phyloP scores from a whole-genome alignment of 73 alveolate genomes.

The Paramecium primaurelia region DNA sequence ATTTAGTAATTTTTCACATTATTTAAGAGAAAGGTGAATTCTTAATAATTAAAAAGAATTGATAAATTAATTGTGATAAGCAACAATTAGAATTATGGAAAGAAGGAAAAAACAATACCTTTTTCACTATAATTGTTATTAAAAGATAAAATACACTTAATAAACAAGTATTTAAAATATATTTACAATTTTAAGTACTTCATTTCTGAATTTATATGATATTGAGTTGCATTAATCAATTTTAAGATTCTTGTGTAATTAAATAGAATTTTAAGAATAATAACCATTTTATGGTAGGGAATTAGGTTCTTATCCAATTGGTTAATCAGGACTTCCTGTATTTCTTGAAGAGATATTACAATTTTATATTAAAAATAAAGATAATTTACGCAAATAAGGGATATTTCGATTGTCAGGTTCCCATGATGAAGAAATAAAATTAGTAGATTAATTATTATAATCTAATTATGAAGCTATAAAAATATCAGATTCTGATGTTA shows the following conservation, averaged over 20 bases:
- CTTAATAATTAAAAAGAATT: neutral
- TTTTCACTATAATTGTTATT: neutral
- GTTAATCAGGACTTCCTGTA: neutral
- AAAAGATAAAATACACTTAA: neutral
- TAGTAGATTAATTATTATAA: neutral
- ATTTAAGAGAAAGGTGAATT: neutral
- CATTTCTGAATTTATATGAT: neutral
- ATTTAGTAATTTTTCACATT: neutral
- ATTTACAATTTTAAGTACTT: neutral
- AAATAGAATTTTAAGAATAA: neutral
- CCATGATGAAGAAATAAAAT: neutral
- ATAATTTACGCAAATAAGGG: neutral
- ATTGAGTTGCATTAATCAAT: neutral
- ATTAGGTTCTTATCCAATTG: neutral
- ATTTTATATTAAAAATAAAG: neutral
- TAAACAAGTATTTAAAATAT: neutral
- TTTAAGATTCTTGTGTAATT: neutral
- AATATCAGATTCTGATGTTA: neutral
- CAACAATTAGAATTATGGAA: too few species aligned
- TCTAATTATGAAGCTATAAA: neutral
- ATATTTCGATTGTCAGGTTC: constrained; percentile 14
- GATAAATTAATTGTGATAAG: neutral
- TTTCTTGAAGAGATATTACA: neutral
- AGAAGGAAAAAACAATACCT: neutral
- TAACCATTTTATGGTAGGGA: neutral